Conservation (phyloP, 306 rosid species). For the Psophocarpus tetragonolobus region DNA sequence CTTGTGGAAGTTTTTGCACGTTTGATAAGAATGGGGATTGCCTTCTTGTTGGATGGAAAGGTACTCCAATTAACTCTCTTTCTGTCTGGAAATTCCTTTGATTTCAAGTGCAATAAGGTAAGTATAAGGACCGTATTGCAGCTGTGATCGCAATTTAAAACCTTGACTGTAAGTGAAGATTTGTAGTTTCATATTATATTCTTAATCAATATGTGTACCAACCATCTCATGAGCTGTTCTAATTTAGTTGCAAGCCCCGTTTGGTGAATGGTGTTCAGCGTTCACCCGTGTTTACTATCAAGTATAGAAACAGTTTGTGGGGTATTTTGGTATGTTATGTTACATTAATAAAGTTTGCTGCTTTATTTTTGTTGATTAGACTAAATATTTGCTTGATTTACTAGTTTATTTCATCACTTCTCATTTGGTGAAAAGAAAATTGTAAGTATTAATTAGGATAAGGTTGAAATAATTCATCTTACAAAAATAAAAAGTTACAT, state of each 20-base stretch:
- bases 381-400: neutral
- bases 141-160: neutral
- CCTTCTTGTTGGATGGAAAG: conserved; percentile 66
- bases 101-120: neutral
- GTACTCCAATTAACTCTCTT: conserved; percentile 61
- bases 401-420: neutral
- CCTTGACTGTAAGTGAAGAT: neutral
- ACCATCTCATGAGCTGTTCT: neutral
- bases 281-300: neutral
- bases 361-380: neutral
- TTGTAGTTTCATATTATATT: neutral
- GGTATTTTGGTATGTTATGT: neutral
- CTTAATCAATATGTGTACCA: neutral
- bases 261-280: neutral
- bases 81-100: conserved; percentile 66
- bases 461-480: neutral
- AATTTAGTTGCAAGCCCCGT: neutral
- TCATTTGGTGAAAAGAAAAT: neutral
- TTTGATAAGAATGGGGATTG: conserved; percentile 47
- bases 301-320: neutral
- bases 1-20: conserved; percentile 46
- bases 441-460: neutral
- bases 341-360: neutral
- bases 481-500: neutral
- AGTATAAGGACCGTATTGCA: too few species aligned